Conservation (phyloP, 2,329 filamentous ascomycete species). For the Alternaria arborescens region DNA sequence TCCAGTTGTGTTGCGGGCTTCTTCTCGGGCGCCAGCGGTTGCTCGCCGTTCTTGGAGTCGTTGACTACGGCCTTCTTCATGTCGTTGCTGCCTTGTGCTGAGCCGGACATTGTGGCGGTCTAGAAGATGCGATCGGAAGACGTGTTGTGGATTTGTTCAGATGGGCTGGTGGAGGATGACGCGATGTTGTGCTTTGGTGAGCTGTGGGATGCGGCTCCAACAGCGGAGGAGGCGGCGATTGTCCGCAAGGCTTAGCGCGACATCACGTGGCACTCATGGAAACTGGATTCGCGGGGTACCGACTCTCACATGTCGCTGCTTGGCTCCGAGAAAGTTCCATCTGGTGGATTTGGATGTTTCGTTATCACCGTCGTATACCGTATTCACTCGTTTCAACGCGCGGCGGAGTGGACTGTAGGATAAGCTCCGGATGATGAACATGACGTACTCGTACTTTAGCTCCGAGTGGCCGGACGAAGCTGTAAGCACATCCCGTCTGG, state of each 20-base stretch:
- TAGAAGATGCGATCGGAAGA: not conserved
- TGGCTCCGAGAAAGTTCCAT: conserved; percentile 3
- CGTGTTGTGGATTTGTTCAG: not conserved
- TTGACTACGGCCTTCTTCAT: conserved; percentile 54
- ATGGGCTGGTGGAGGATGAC: not conserved
- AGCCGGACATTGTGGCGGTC: conserved; percentile 57
- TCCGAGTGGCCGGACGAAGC: conserved; percentile 26
- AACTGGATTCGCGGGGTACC: conserved; percentile 14
- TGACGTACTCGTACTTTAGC: conserved; percentile 29
- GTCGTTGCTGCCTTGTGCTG: conserved; percentile 48
- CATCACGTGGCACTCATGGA: conserved; percentile 28
- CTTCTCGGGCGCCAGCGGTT: conserved; percentile 58
- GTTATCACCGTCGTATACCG: not conserved
- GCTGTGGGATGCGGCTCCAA: conserved; percentile 30
- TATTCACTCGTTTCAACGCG: not conserved
- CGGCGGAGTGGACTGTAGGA: not conserved
- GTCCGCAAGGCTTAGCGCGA: conserved; percentile 22
- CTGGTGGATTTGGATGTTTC: not conserved
- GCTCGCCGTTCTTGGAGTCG: conserved; percentile 52
- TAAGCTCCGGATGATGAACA: conserved; percentile 13
- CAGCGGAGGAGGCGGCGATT: conserved; percentile 24
- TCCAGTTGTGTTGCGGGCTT: conserved; percentile 77
- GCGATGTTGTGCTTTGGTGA: conserved; percentile 10
- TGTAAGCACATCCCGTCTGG: conserved; percentile 22
- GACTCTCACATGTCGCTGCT: conserved; percentile 5